phyloP scores from a whole-genome alignment of 371 early-diverging fungal genomes.

The Saksenaea vasiformis region DNA sequence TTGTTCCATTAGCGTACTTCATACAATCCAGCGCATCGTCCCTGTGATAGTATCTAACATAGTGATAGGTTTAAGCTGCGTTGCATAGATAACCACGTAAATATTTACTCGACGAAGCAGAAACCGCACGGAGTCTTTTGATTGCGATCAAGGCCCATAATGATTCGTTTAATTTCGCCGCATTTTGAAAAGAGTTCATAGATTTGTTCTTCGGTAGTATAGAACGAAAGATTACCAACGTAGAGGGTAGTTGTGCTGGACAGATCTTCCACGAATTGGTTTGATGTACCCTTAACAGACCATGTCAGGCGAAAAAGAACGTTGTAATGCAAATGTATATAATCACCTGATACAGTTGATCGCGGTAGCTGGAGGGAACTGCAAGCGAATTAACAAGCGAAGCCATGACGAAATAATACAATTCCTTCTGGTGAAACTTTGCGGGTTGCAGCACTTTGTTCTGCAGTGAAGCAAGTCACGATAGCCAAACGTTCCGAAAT shows the following conservation, averaged over 20 bases:
- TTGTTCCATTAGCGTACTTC: constrained; percentile 93
- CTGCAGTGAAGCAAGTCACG: too few species aligned
- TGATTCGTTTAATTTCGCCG: constrained; percentile 97
- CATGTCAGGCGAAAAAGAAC: neutral
- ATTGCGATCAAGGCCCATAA: constrained; percentile 96
- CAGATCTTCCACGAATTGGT: constrained; percentile 71
- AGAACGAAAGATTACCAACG: constrained; percentile 97
- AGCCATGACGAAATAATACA: constrained; percentile 35
- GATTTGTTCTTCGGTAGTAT: constrained; percentile 98
- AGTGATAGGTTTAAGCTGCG: neutral
- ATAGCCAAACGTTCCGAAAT: too few species aligned
- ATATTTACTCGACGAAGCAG: constrained; percentile 95
- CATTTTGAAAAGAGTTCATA: constrained; percentile 94
- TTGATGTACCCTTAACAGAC: constrained; percentile 63
- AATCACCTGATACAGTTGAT: constrained; percentile 76
- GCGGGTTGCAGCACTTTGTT: too few species aligned
- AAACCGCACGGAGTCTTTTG: constrained; percentile 98
- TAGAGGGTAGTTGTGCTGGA: constrained; percentile 86
- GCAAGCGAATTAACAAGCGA: constrained; percentile 81
- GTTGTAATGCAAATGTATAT: neutral
- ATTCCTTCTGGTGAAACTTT: neutral
- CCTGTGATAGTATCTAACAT: constrained; percentile 84
- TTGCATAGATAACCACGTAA: neutral
- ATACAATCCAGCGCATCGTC: constrained; percentile 88
- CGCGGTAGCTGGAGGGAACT: constrained; percentile 85